Evolutionary conservation across 768 basidiomycete species (phyloP), one percentile per base, ranked within the genome.

Genomic region (Royoungia palumana): DNA sequence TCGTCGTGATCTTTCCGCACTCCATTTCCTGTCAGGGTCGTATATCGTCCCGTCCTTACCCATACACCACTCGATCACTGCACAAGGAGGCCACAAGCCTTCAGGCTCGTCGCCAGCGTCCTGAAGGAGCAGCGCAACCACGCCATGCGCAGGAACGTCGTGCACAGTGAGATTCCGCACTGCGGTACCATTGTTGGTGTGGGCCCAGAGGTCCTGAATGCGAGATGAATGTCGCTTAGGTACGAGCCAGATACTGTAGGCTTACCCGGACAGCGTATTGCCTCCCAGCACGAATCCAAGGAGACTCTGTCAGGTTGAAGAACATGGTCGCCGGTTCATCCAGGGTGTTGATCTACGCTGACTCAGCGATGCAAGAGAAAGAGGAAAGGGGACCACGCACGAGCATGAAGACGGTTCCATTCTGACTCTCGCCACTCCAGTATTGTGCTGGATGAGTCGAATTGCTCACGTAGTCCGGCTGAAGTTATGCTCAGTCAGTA

Each of bases 81-180:
- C 76, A 62, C 85, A 87, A 17, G 76, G 75, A 4, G 84, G 84
- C 56, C 72, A 70, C 2, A 75, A 65, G 2, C 76, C 82, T 32
- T 60, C 72, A 9, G 86, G 85, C 59, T 87, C 85, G 46, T 87
- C 74, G 0, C 83, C 84, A 1, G 75, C 81, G 55, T 88, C 86
- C 41, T 73, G 76, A 38, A 87, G 65, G 46, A 89, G 67, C 10
- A 87, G 58, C 27, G 84, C 86, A 20, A 82, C 77, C 21, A 87
- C 84, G 4, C 85, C 86, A 51, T 88, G 86, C 7, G 82, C 58
- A 4, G 85, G 84, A 11, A 87, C 82, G 17, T 64, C 67, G 9
- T 67, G 43, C 5, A 70, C 74, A 3, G 78, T 80, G 57, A 85
- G 73, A 61, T 77, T 81, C 16, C 85, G 75, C 20, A 81, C 70